Conservation (phyloP, 179 eudicot genomes). For the Patellifolia procumbens region DNA sequence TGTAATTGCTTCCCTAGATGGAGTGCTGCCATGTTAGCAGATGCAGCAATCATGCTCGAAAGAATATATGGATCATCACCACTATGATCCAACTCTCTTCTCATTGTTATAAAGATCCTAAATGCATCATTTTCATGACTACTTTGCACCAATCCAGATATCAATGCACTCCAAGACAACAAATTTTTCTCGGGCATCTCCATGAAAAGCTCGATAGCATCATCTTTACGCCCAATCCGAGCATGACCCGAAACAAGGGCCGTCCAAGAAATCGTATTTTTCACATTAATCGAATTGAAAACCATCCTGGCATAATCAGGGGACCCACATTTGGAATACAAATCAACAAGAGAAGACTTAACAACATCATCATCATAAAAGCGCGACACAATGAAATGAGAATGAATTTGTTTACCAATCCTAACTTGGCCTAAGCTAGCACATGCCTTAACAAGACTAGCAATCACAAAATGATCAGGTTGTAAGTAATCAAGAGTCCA, state of each 20-base stretch:
- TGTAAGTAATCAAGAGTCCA: constrained; percentile 42
- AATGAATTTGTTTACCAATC: constrained; percentile 66
- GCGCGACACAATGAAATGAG: constrained; percentile 44
- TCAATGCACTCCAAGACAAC: constrained; percentile 83
- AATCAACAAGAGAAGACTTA: constrained; percentile 66
- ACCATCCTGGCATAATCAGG: constrained; percentile 48
- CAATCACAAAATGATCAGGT: constrained; percentile 66
- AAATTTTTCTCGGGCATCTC: constrained; percentile 46
- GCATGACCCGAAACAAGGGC: constrained; percentile 73
- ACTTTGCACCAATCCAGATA: constrained; percentile 78
- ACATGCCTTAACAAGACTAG: constrained; percentile 61
- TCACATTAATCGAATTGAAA: constrained; percentile 48
- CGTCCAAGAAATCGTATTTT: constrained; percentile 59
- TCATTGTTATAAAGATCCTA: constrained; percentile 45
- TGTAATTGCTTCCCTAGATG: constrained; percentile 77
- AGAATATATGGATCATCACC: constrained; percentile 61
- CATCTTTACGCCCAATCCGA: constrained; percentile 42
- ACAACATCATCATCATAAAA: constrained; percentile 60
- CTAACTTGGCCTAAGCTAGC: constrained; percentile 40
- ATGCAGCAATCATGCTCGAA: constrained; percentile 59
- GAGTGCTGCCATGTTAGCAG: constrained; percentile 58
- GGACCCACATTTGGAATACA: constrained; percentile 67
- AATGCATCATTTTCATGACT: constrained; percentile 53
- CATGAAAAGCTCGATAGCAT: constrained; percentile 51
- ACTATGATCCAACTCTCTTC: constrained; percentile 46